Evolutionary conservation across 2,329 filamentous ascomycete genomes (phyloP).

Genomic region (Septoria petroselini): DNA sequence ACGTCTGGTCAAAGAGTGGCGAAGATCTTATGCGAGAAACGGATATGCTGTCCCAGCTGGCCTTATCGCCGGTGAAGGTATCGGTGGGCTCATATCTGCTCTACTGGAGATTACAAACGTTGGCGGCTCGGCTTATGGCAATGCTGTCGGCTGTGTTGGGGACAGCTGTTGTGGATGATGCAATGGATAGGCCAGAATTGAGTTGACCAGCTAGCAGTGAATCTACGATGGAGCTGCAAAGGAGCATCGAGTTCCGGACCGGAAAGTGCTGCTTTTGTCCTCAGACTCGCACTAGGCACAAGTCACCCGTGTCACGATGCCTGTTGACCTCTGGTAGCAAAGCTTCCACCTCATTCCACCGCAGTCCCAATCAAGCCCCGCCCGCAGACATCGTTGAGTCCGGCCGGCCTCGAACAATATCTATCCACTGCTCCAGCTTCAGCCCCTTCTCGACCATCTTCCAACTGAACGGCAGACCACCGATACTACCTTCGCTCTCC

Average conservation of each 20-base stretch:
- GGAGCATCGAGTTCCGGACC: too few relatives aligned
- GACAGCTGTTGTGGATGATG: conserved; percentile 16
- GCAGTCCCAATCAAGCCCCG: too few relatives aligned
- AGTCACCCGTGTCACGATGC: too few relatives aligned
- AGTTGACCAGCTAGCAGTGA: too few relatives aligned
- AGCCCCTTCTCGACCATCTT: not conserved
- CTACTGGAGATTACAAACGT: conserved; percentile 43
- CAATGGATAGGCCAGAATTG: too few relatives aligned
- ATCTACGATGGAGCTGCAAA: too few relatives aligned
- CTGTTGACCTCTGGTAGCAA: too few relatives aligned
- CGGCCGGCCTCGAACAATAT: not conserved
- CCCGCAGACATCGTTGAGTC: conserved; percentile 43
- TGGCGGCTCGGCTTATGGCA: conserved; percentile 40
- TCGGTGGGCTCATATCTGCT: conserved; percentile 58
- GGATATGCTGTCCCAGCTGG: conserved; percentile 56
- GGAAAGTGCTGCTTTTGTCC: too few relatives aligned
- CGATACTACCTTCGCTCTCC: not conserved
- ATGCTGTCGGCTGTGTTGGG: conserved; percentile 38
- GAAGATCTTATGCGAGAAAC: conserved; percentile 36
- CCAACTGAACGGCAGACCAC: not conserved
- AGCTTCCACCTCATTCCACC: too few relatives aligned
- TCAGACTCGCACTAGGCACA: too few relatives aligned
- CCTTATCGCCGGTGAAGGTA: conserved; percentile 59
- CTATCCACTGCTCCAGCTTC: not conserved
- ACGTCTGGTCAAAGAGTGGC: conserved; percentile 43